A percentile compares a stretch with the other conserved stretches of the same genome.
These are phyloP conservation scores for Cylindrotheca fusiformis DNA, from an alignment of 108 stramenopile genomes.

Conservation along the genomic window DNA sequence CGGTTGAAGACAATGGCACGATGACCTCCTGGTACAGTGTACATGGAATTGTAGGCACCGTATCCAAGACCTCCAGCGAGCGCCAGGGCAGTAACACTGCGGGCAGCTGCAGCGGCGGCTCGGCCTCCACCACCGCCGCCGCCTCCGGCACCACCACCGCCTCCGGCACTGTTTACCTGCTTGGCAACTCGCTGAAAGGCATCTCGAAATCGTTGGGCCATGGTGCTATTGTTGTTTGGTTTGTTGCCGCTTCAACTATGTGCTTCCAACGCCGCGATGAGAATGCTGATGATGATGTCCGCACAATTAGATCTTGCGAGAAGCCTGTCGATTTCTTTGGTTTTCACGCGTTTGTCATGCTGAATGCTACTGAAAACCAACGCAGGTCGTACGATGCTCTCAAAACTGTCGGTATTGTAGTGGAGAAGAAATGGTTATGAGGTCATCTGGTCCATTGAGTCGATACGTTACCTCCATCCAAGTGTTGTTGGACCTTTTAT, in stretches of 20 bases:
- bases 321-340: too few species aligned
- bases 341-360: too few species aligned
- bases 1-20: slow-evolving; percentile 97
- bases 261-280: neutral
- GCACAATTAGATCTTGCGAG: too few species aligned
- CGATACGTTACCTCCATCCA: too few species aligned
- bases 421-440: neutral
- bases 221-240: slow-evolving; percentile 20
- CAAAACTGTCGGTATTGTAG: slow-evolving; percentile 1
- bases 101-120: slow-evolving; percentile 75
- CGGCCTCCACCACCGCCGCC: slow-evolving; percentile 60
- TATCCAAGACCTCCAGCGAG: slow-evolving; percentile 82
- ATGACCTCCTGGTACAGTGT: slow-evolving; percentile 96
- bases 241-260: neutral
- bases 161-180: slow-evolving; percentile 58
- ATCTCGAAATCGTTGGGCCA: slow-evolving; percentile 83
- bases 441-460: neutral
- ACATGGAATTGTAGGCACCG: slow-evolving; percentile 92
- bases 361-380: too few species aligned
- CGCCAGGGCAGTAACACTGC: slow-evolving; percentile 65
- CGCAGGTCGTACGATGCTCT: slow-evolving; percentile 9
- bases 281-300: neutral
- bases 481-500: too few species aligned
- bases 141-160: slow-evolving; percentile 62
- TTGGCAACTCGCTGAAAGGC: slow-evolving; percentile 74